These are phyloP conservation scores for Pulicaria dysenterica DNA, from an alignment of 129 eudicot species.

Conservation along the genomic window DNA sequence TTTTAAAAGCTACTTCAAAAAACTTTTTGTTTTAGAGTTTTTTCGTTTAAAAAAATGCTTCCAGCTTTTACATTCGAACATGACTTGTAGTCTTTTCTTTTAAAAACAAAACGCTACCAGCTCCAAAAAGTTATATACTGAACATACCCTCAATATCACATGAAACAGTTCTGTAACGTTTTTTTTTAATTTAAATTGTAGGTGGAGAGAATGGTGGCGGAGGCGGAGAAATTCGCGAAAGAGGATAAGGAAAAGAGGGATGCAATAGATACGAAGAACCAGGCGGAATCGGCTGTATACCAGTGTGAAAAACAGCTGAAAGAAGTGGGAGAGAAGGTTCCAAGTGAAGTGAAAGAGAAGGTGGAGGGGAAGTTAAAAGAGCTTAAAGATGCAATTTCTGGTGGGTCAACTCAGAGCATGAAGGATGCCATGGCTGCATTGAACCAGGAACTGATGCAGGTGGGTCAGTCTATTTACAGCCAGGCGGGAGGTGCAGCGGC, in stretches of 20 bases:
- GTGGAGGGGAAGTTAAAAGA: conserved; percentile 67
- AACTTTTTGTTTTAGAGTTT: too few species aligned
- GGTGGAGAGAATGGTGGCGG: conserved; percentile 84
- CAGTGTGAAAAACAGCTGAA: conserved; percentile 86
- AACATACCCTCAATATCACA: too few species aligned
- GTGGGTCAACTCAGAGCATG: conserved; percentile 59
- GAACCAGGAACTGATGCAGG: conserved; percentile 72
- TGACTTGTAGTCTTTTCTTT: too few species aligned
- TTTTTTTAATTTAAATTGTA: conserved; percentile 12
- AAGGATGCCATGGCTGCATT: conserved; percentile 72
- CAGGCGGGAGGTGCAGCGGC: conserved; percentile 54
- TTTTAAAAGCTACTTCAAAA: too few species aligned
- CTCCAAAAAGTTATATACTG: too few species aligned
- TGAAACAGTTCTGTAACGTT: too few species aligned
- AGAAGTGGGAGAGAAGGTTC: conserved; percentile 81
- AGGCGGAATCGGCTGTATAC: conserved; percentile 74
- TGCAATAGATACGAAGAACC: conserved; percentile 84
- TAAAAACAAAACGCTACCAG: too few species aligned
- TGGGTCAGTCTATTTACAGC: conserved; percentile 71
- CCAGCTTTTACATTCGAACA: too few species aligned
- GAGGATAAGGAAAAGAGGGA: conserved; percentile 93
- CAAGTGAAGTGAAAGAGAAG: conserved; percentile 61
- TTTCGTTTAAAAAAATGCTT: too few species aligned
- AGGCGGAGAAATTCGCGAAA: conserved; percentile 77
- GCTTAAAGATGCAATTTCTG: conserved; percentile 54